Percentiles rank a stretch among this genome's conserved stretches.
phyloP scores from a whole-genome alignment of 1,284 basidiomycete genomes.

The Cystobasidium sp. region DNA sequence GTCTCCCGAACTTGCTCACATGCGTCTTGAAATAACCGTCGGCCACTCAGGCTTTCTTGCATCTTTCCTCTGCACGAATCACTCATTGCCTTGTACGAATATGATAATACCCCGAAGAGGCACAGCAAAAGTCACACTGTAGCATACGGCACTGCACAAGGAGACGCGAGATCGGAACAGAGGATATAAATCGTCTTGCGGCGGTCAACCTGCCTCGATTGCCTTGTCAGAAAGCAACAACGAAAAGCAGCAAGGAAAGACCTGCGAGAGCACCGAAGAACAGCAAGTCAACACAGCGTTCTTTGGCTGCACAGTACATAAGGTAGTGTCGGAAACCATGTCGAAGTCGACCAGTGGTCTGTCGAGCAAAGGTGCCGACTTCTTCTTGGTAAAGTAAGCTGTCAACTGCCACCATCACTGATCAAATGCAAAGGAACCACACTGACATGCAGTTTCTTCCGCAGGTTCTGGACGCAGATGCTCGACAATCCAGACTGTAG shows the following conservation, averaged over 20 bases:
- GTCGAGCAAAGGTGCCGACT: conserved; percentile 39
- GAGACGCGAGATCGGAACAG: no score
- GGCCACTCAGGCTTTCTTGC: no score
- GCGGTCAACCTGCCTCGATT: not conserved
- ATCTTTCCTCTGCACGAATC: no score
- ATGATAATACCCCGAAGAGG: no score
- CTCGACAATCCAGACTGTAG: conserved; percentile 35
- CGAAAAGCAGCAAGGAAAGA: not conserved
- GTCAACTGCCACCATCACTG: not conserved
- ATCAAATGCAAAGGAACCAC: no score
- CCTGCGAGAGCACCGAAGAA: not conserved
- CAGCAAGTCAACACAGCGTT: not conserved
- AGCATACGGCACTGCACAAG: no score
- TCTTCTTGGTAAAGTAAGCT: conserved; percentile 41
- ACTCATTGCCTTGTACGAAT: no score
- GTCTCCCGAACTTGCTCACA: no score
- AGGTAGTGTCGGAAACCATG: not conserved
- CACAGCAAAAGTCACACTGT: no score
- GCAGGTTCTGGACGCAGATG: conserved; percentile 43
- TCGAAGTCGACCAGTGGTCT: not conserved
- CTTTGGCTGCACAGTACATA: not conserved
- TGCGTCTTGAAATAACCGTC: no score
- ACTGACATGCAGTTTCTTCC: no score
- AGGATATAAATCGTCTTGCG: no score
- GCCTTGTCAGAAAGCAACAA: not conserved